Conservation (phyloP, 2,329 filamentous ascomycete species). For the Pestalotiopsis sp. region DNA sequence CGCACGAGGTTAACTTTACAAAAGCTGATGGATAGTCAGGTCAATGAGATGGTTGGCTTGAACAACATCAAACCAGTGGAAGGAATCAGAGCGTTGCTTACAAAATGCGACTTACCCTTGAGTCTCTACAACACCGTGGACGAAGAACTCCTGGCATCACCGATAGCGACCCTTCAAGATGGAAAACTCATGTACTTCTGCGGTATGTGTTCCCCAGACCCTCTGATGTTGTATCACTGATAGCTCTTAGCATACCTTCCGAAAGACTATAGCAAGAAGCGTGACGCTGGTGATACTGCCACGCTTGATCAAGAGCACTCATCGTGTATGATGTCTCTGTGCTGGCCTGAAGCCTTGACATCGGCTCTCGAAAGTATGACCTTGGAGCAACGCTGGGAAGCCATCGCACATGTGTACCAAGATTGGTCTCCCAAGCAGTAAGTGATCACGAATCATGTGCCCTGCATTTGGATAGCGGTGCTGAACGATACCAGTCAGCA, state of each 20-base stretch:
- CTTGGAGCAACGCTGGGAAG: not conserved
- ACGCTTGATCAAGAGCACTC: not conserved
- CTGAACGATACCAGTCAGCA: not conserved
- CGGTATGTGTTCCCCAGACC: not conserved
- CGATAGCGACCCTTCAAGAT: slow-evolving; percentile 3
- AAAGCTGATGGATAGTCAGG: not conserved
- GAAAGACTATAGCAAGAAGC: not conserved
- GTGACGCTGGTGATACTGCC: not conserved
- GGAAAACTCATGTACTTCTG: slow-evolving; percentile 6
- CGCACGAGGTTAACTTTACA: not conserved
- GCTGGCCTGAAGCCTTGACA: not conserved
- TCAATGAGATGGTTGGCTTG: slow-evolving; percentile 1
- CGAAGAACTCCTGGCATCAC: not conserved
- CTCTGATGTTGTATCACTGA: not conserved
- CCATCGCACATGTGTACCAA: not conserved
- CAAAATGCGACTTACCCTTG: not conserved
- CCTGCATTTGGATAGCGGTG: not conserved
- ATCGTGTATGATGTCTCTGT: slow-evolving; percentile 1
- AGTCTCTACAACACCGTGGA: slow-evolving; percentile 3
- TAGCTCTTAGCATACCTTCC: not conserved
- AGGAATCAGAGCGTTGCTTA: not conserved
- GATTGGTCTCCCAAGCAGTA: slow-evolving; percentile 2
- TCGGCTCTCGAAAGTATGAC: not conserved
- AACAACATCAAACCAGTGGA: not conserved
- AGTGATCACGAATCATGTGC: not conserved